phyloP scores from a whole-genome alignment of 192 early-diverging fungal genomes.

The Chytriomyces sp. region DNA sequence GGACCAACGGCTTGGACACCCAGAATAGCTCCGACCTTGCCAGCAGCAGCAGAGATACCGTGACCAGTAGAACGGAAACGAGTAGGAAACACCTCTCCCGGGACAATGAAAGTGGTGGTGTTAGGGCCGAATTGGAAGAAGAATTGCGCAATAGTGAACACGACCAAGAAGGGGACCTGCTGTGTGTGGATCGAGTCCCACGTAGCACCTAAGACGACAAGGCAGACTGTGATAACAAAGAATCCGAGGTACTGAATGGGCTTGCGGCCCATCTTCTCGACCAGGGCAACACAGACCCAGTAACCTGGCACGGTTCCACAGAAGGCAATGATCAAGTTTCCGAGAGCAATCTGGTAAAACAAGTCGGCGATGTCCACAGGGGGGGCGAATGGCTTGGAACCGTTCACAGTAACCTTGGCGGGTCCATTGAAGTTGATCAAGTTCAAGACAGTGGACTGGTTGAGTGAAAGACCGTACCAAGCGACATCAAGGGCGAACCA shows the following conservation, averaged over 20 bases:
- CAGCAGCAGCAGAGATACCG: slow-evolving; percentile 77
- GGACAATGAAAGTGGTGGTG: slow-evolving; percentile 81
- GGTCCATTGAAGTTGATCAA: slow-evolving; percentile 42
- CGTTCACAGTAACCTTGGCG: slow-evolving; percentile 11
- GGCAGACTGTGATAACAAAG: slow-evolving; percentile 71
- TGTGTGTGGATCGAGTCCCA: slow-evolving; percentile 32
- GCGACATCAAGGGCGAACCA: slow-evolving; percentile 58
- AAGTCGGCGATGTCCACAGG: slow-evolving; percentile 56
- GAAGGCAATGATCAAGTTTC: slow-evolving; percentile 87
- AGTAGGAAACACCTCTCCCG: slow-evolving; percentile 74
- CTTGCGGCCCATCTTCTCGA: slow-evolving; percentile 89
- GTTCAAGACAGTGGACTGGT: slow-evolving; percentile 25
- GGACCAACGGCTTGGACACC: slow-evolving; percentile 50
- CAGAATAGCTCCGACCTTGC: slow-evolving; percentile 77
- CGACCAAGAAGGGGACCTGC: slow-evolving; percentile 43
- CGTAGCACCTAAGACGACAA: slow-evolving; percentile 50
- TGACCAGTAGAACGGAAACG: slow-evolving; percentile 75
- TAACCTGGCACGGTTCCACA: slow-evolving; percentile 82
- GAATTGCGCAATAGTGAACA: slow-evolving; percentile 53
- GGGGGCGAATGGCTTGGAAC: slow-evolving; percentile 1
- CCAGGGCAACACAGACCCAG: slow-evolving; percentile 88
- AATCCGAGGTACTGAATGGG: slow-evolving; percentile 94
- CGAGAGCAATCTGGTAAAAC: slow-evolving; percentile 60
- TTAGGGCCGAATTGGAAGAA: slow-evolving; percentile 98
- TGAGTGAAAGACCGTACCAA: slow-evolving; percentile 51